A percentile compares a stretch with the other conserved stretches of the same genome.
phyloP scores from a whole-genome alignment of 352 stramenopile species.

The Phytophthora citrophthora region DNA sequence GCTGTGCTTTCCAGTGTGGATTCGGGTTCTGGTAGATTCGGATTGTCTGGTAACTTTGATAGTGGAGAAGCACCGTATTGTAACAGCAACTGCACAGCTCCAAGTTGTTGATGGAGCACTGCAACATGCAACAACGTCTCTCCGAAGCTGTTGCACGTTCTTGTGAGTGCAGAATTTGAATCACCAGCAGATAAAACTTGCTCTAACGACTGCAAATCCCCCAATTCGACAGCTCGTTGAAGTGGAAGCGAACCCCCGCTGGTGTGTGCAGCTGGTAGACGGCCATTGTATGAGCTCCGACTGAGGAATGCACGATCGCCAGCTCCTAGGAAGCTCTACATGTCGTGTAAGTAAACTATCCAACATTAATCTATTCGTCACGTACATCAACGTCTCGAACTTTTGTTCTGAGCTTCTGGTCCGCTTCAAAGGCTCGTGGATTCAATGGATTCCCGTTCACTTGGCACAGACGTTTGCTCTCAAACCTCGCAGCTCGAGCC shows the following conservation, averaged over 20 bases:
- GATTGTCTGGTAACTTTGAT: slow-evolving; percentile 35
- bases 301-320: slow-evolving; percentile 58
- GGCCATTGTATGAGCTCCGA: slow-evolving; percentile 27
- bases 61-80: slow-evolving; percentile 52
- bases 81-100: slow-evolving; percentile 60
- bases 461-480: slow-evolving; percentile 43
- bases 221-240: slow-evolving; percentile 66
- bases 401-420: slow-evolving; percentile 17
- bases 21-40: slow-evolving; percentile 11
- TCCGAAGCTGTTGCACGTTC: slow-evolving; percentile 48
- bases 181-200: slow-evolving; percentile 9
- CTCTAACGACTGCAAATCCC: slow-evolving; percentile 44
- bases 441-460: slow-evolving; percentile 54
- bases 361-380: background rate
- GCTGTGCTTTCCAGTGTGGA: slow-evolving; percentile 57
- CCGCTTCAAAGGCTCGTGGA: slow-evolving; percentile 39
- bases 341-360: background rate
- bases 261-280: slow-evolving; percentile 35
- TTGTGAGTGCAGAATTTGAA: slow-evolving; percentile 4
- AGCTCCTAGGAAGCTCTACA: slow-evolving; percentile 53
- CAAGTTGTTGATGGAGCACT: slow-evolving; percentile 60
- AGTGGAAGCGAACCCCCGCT: slow-evolving; percentile 47
- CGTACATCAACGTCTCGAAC: slow-evolving; percentile 20
- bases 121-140: slow-evolving; percentile 76
- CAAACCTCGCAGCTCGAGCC: slow-evolving; percentile 26